These are phyloP conservation scores for Cladorrhinum sp. DNA, from an alignment of 2,329 filamentous ascomycete genomes.

Conservation along the genomic window DNA sequence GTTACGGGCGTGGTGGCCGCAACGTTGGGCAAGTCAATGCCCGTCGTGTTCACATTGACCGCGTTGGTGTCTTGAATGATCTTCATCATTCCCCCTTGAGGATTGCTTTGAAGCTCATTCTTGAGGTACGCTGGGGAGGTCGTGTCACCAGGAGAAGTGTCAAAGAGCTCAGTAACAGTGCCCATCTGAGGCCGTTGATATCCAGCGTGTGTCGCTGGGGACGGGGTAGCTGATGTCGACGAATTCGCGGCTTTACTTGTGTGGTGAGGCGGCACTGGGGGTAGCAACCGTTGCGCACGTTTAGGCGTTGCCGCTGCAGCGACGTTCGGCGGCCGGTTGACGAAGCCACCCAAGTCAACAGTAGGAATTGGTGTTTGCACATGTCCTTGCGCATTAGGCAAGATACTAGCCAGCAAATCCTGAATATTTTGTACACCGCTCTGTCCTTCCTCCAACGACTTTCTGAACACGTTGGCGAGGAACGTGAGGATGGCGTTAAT, in stretches of 20 bases:
- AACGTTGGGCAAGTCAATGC: slow-evolving; percentile 54
- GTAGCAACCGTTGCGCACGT: slow-evolving; percentile 52
- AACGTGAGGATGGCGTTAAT: slow-evolving; percentile 99
- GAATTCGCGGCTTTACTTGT: slow-evolving; percentile 28
- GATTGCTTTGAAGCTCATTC: slow-evolving; percentile 55
- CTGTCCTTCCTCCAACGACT: slow-evolving; percentile 78
- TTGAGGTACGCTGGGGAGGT: slow-evolving; percentile 49
- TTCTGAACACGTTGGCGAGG: slow-evolving; percentile 91
- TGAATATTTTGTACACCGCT: slow-evolving; percentile 72
- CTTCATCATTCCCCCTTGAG: slow-evolving; percentile 62
- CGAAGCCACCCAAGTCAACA: slow-evolving; percentile 59
- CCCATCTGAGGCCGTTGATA: slow-evolving; percentile 47
- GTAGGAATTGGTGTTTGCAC: slow-evolving; percentile 46
- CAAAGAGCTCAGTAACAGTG: slow-evolving; percentile 60
- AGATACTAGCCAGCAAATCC: slow-evolving; percentile 77
- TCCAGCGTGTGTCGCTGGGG: slow-evolving; percentile 30
- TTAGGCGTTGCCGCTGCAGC: slow-evolving; percentile 45
- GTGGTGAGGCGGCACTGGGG: slow-evolving; percentile 48
- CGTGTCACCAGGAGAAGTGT: slow-evolving; percentile 47
- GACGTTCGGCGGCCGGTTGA: slow-evolving; percentile 44
- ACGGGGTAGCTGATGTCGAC: slow-evolving; percentile 32
- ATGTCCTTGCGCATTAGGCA: slow-evolving; percentile 47
- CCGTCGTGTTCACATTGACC: slow-evolving; percentile 39
- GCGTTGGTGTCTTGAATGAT: slow-evolving; percentile 64
- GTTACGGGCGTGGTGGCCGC: slow-evolving; percentile 55